phyloP scores from a whole-genome alignment of 2,329 filamentous ascomycete genomes.

The Ceratocystis ficicola region DNA sequence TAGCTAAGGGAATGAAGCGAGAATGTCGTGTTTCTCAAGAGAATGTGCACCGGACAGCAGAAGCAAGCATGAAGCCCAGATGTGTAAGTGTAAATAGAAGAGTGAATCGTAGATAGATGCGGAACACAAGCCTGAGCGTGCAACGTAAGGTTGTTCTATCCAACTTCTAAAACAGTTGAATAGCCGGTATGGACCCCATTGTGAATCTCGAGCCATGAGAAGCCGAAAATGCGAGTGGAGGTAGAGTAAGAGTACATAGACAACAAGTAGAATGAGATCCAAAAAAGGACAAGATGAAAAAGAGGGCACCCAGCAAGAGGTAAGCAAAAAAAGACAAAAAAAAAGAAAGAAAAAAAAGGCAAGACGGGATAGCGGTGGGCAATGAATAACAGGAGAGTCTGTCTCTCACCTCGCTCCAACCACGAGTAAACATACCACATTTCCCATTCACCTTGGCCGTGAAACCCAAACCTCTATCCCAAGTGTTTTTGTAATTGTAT shows the following conservation, averaged over 20 bases:
- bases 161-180: slow-evolving; percentile 1
- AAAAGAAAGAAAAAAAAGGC: slow-evolving; percentile 19
- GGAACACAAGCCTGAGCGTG: neutral
- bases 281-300: neutral
- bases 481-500: slow-evolving; percentile 7
- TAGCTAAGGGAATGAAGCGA: neutral
- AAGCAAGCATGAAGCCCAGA: neutral
- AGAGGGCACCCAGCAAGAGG: neutral
- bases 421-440: slow-evolving; percentile 15
- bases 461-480: slow-evolving; percentile 8
- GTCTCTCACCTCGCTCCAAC: slow-evolving; percentile 5
- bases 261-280: neutral
- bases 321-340: neutral
- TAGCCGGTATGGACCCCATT: neutral
- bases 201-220: neutral
- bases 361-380: slow-evolving; percentile 22
- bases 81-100: neutral
- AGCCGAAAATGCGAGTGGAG: neutral
- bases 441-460: slow-evolving; percentile 8
- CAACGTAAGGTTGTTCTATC: neutral
- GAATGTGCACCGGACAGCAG: neutral
- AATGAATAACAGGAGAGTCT: slow-evolving; percentile 27
- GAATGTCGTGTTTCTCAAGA: slow-evolving; percentile 16
- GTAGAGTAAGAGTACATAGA: neutral
- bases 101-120: neutral